These are phyloP conservation scores for Millerozyma acaciae DNA, from an alignment of 805 yeast species.

Conservation along the genomic window DNA sequence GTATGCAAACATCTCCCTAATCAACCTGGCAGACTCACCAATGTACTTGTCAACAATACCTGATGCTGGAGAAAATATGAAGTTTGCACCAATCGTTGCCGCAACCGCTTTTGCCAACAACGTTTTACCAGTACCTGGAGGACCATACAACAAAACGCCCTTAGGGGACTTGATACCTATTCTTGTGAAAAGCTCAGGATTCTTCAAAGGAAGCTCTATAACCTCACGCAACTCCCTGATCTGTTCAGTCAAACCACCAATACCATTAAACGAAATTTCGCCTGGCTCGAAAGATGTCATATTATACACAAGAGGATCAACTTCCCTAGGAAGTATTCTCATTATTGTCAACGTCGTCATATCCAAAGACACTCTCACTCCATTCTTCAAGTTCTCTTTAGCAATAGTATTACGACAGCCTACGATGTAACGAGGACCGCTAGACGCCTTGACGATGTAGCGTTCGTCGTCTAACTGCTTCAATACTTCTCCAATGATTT, in stretches of 20 bases:
- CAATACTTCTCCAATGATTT: slow-evolving; percentile 93
- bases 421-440: slow-evolving; percentile 96
- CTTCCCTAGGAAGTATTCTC: slow-evolving; percentile 96
- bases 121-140: slow-evolving; percentile 98
- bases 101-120: slow-evolving; percentile 96
- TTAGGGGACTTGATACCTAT: slow-evolving; percentile 99
- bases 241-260: slow-evolving; percentile 95
- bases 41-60: slow-evolving; percentile 97
- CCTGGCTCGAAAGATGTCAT: slow-evolving; percentile 99
- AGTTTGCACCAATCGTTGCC: slow-evolving; percentile 96
- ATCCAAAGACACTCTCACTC: slow-evolving; percentile 93
- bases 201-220: slow-evolving; percentile 92
- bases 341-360: slow-evolving; percentile 97
- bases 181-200: slow-evolving; percentile 91
- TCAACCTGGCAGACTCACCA: slow-evolving; percentile 95
- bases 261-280: slow-evolving; percentile 87
- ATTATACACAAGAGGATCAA: slow-evolving; percentile 95
- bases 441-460: slow-evolving; percentile 91
- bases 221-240: slow-evolving; percentile 96
- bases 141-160: slow-evolving; percentile 94
- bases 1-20: slow-evolving; percentile 96
- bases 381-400: slow-evolving; percentile 78
- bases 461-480: slow-evolving; percentile 93
- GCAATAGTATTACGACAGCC: slow-evolving; percentile 94
- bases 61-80: slow-evolving; percentile 96